Base-by-base conservation (phyloP, 2,329 filamentous ascomycete genomes). In the Immersiporthe knoxdaviesiana region DNA sequence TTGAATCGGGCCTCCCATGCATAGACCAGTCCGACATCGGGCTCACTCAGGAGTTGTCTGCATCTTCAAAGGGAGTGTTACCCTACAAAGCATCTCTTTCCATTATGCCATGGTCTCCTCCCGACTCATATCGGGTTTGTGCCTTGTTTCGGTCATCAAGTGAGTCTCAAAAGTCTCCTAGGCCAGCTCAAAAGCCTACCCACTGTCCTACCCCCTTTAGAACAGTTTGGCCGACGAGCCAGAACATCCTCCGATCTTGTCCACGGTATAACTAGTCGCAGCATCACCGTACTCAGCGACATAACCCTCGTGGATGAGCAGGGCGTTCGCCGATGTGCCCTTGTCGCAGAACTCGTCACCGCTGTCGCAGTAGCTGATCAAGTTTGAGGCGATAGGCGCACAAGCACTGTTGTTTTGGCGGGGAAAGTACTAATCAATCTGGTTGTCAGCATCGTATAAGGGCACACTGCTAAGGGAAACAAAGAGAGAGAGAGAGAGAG, bases 331-430 rank as follows among this genome's bases (percentile, higher is more conserved):
- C n/a, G 66, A 63, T 3, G 68, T 67, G 8, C 74, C 74, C 12
- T 72, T 73, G 54, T 73, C 72, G 52, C 73, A 75, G 30, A 71
- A 74, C 24, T 58, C 65, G 37, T 75, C 73, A 6, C 68, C 70
- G 3, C 47, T 61, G 47, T 74, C 71, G 63, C 74, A 75, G 54
- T 72, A 74, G 1, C 70, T 72, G 12, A 70, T 70, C 47, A 75
- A 67, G 16, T 69, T 67, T 10, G 65, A 52, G 24, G 62, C 66
- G 12, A 74, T 62, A 21, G 70, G 69, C 11, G 65, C 66, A 50
- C 72, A 74, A 21, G 66, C 69, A 2, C 61, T 52, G 24, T 66
- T 63, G 59, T 74, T 59, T 16, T 65, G 58, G 8, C 73, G 73
- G 2, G 73, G 71, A 61, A 74, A 74, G 18, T 35, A 70, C 69